These are phyloP conservation scores for Zanthoxylum bungeanum DNA, from an alignment of 345 rosid genomes.

Conservation along the genomic window DNA sequence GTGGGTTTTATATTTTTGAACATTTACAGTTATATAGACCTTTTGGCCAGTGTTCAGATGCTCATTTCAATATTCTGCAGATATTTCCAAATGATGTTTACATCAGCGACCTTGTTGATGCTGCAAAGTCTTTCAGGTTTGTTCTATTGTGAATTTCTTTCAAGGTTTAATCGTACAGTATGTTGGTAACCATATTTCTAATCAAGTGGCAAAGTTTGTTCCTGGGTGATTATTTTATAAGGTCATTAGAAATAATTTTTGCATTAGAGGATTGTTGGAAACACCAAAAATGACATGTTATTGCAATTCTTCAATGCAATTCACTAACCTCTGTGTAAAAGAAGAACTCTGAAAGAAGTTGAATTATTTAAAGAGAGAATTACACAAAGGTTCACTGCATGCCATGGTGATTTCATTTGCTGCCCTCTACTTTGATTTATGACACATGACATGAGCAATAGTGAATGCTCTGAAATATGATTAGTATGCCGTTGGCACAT, in stretches of 20 bases:
- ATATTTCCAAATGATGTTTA: conserved; percentile 77
- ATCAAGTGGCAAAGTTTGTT: neutral
- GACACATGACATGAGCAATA: no score
- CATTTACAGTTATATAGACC: neutral
- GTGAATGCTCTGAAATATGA: no score
- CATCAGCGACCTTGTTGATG: conserved; percentile 66
- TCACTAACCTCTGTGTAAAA: no score
- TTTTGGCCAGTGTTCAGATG: neutral
- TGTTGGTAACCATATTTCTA: neutral
- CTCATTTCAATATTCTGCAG: conserved; percentile 33
- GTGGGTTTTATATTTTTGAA: neutral
- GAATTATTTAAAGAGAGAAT: no score
- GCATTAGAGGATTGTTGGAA: neutral
- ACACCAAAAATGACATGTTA: no score
- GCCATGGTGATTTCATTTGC: no score
- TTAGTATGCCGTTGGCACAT: no score
- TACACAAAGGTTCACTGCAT: no score
- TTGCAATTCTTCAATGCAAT: no score
- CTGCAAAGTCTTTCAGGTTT: conserved; percentile 76
- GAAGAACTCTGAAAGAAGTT: no score
- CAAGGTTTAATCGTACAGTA: conserved; percentile 5
- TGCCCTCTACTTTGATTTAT: no score
- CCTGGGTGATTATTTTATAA: neutral
- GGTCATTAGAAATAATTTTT: neutral
- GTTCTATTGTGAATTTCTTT: conserved; percentile 8